phyloP scores from a whole-genome alignment of 176 grass and related monocot species.

The Carex littledalei region DNA sequence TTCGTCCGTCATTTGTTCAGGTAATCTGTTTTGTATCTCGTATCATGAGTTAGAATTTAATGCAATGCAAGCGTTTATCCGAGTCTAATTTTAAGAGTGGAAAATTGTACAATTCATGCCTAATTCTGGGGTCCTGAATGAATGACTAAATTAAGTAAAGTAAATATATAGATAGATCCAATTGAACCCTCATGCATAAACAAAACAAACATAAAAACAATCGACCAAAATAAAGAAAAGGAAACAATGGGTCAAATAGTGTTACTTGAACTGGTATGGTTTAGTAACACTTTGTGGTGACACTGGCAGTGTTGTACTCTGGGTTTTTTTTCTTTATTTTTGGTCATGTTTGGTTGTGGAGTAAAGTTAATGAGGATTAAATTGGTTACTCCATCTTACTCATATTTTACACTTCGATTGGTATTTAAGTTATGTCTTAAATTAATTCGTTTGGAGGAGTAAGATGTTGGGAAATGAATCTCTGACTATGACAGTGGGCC shows the following conservation, averaged over 20 bases:
- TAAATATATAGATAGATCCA: neutral
- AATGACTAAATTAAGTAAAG: neutral
- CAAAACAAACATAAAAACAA: neutral
- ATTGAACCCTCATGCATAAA: neutral
- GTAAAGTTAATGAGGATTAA: too few species aligned
- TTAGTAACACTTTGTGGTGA: neutral
- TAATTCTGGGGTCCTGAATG: neutral
- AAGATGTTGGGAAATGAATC: too few species aligned
- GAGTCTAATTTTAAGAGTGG: neutral
- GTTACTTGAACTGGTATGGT: neutral
- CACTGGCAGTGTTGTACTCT: neutral
- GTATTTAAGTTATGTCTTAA: too few species aligned
- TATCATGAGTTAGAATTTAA: neutral
- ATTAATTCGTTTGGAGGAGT: too few species aligned
- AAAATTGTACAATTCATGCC: neutral
- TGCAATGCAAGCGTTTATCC: neutral
- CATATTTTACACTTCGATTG: too few species aligned
- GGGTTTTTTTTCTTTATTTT: neutral
- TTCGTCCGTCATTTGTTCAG: slow-evolving; percentile 36
- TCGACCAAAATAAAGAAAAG: neutral
- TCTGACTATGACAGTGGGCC: too few species aligned
- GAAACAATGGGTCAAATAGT: neutral
- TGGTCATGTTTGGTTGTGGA: too few species aligned
- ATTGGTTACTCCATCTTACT: too few species aligned
- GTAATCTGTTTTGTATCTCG: neutral